Conservation (phyloP, 2,329 filamentous ascomycete species). For the Cryphonectria radicalis region DNA sequence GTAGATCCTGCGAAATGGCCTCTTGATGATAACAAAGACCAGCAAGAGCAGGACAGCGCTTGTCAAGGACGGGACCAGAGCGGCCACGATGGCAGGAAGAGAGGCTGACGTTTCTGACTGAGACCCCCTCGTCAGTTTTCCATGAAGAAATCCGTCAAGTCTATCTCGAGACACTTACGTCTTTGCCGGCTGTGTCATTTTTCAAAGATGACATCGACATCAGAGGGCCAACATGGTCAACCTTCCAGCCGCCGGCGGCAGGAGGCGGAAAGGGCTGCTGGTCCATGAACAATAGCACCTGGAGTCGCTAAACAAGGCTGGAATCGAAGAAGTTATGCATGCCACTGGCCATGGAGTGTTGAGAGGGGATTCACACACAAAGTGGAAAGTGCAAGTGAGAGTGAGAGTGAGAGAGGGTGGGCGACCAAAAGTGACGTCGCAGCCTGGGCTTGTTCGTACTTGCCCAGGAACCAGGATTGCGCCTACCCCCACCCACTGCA, state of each 20-base stretch:
- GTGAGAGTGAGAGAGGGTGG: too few relatives aligned
- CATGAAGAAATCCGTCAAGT: too few relatives aligned
- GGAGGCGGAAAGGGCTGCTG: slow-evolving; percentile 8
- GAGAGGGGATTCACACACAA: background rate
- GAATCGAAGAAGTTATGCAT: background rate
- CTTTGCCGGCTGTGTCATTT: slow-evolving; percentile 18
- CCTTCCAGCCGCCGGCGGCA: slow-evolving; percentile 6
- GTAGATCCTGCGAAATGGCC: slow-evolving; percentile 31
- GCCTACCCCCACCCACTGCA: background rate
- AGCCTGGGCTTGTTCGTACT: background rate
- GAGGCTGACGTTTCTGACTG: slow-evolving; percentile 28
- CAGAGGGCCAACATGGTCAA: background rate
- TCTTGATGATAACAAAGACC: slow-evolving; percentile 31
- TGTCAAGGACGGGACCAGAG: slow-evolving; percentile 30
- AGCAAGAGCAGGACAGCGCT: slow-evolving; percentile 29
- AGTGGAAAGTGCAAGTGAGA: background rate
- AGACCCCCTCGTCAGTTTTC: background rate
- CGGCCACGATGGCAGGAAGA: slow-evolving; percentile 28
- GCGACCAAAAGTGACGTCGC: background rate
- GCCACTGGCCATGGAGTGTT: background rate
- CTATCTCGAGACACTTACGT: slow-evolving; percentile 13
- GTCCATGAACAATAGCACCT: background rate
- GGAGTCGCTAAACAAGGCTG: background rate
- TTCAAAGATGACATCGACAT: background rate
- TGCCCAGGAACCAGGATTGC: background rate